Evolutionary conservation across 2,329 filamentous ascomycete species (phyloP).

Genomic region (Paecilomyces sp.): DNA sequence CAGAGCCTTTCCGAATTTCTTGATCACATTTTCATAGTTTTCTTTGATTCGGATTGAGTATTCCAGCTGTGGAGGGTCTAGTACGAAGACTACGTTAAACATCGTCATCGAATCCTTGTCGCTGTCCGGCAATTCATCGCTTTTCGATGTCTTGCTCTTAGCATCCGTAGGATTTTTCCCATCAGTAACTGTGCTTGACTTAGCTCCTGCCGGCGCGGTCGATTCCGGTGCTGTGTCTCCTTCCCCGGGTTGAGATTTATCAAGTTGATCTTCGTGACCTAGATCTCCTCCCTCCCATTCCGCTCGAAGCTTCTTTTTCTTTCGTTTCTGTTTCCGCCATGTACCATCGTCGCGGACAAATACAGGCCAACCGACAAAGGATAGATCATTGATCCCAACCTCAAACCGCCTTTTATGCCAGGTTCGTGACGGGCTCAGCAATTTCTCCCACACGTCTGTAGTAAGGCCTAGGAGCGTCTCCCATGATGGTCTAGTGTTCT

Average conservation of each 20-base stretch:
- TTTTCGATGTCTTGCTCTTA: slow-evolving; percentile 14
- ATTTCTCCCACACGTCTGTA: slow-evolving; percentile 69
- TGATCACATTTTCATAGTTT: slow-evolving; percentile 82
- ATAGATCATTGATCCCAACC: slow-evolving; percentile 69
- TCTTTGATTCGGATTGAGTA: slow-evolving; percentile 65
- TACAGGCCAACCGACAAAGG: slow-evolving; percentile 75
- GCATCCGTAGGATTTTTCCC: slow-evolving; percentile 15
- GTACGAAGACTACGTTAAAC: slow-evolving; percentile 94
- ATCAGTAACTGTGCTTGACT: slow-evolving; percentile 14
- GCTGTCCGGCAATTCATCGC: slow-evolving; percentile 19
- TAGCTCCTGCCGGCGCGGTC: slow-evolving; percentile 18
- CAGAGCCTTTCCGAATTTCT: slow-evolving; percentile 85
- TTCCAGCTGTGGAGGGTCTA: slow-evolving; percentile 72
- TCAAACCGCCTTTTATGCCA: slow-evolving; percentile 81
- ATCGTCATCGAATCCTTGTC: slow-evolving; percentile 71
- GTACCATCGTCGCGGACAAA: slow-evolving; percentile 71
- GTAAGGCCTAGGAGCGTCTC: slow-evolving; percentile 66
- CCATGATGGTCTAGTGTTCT: slow-evolving; percentile 26
- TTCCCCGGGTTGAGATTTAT: slow-evolving; percentile 25
- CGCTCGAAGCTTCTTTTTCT: slow-evolving; percentile 27
- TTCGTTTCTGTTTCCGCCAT: slow-evolving; percentile 62
- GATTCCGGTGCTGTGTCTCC: slow-evolving; percentile 18
- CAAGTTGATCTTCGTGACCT: slow-evolving; percentile 27
- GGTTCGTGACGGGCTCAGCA: slow-evolving; percentile 66
- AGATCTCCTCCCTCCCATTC: slow-evolving; percentile 25